phyloP scores from a whole-genome alignment of 768 basidiomycete genomes.

The Lactarius sp. region DNA sequence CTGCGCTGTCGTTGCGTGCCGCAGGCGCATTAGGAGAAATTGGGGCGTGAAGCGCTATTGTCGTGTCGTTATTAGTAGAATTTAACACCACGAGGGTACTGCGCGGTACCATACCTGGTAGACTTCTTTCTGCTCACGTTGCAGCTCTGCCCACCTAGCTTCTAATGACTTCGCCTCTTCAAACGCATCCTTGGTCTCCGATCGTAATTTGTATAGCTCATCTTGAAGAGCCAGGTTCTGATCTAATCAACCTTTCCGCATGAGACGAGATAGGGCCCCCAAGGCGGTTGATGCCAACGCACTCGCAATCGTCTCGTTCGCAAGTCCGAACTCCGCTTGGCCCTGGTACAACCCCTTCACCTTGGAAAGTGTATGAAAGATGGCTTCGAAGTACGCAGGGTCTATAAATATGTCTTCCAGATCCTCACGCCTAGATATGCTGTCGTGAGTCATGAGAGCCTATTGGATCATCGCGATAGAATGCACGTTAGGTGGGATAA shows the following conservation, averaged over 20 bases:
- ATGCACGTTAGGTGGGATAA: conserved; percentile 62
- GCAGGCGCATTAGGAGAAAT: conserved; percentile 82
- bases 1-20: conserved; percentile 84
- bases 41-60: conserved; percentile 86
- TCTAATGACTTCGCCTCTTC: conserved; percentile 82
- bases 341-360: conserved; percentile 73
- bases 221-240: conserved; percentile 76
- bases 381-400: conserved; percentile 79
- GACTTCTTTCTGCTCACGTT: conserved; percentile 81
- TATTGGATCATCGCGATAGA: background rate
- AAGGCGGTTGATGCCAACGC: conserved; percentile 32
- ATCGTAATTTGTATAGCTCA: conserved; percentile 64
- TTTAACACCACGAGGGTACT: background rate
- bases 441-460: background rate
- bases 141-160: conserved; percentile 77
- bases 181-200: conserved; percentile 83
- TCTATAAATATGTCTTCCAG: conserved; percentile 86
- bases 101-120: conserved; percentile 58
- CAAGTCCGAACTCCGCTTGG: conserved; percentile 72
- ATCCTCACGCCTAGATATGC: conserved; percentile 64
- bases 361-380: conserved; percentile 71
- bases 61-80: background rate
- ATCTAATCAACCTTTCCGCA: conserved; percentile 38
- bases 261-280: conserved; percentile 18
- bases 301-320: conserved; percentile 88